A percentile compares a stretch with the other conserved stretches of the same genome.
Conservation (phyloP, 805 yeast genomes). For the Scheffersomyces spartinae region DNA sequence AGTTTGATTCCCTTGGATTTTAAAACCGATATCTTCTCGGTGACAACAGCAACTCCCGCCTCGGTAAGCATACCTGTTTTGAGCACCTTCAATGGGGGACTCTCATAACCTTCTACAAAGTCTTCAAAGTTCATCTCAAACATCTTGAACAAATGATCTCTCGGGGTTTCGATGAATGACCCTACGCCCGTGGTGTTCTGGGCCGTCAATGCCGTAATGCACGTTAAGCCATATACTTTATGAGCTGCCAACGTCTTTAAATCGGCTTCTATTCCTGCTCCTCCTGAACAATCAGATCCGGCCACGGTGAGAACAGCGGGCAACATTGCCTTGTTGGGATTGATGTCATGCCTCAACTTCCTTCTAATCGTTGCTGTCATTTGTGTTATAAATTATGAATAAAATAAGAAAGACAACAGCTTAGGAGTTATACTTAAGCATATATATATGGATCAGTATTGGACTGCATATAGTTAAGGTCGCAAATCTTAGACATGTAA, state of each 20-base stretch:
- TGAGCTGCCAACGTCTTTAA: conserved; percentile 68
- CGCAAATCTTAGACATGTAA: too few species aligned
- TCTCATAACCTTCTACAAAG: conserved; percentile 24
- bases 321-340: too few species aligned
- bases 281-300: conserved; percentile 81
- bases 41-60: conserved; percentile 40
- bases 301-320: too few species aligned
- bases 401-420: too few species aligned
- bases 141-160: conserved; percentile 32
- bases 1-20: conserved; percentile 19
- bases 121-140: conserved; percentile 49
- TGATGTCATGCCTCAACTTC: too few species aligned
- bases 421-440: too few species aligned
- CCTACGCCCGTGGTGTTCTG: conserved; percentile 50
- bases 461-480: too few species aligned
- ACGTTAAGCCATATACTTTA: conserved; percentile 65
- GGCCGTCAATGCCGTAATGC: conserved; percentile 70
- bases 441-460: too few species aligned
- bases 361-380: too few species aligned
- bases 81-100: conserved; percentile 40
- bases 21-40: conserved; percentile 20
- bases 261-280: conserved; percentile 90
- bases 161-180: conserved; percentile 33
- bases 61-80: conserved; percentile 71
- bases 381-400: too few species aligned